These are phyloP conservation scores for Paecilomyces sp. DNA, from an alignment of 2,329 filamentous ascomycete genomes.

Conservation along the genomic window DNA sequence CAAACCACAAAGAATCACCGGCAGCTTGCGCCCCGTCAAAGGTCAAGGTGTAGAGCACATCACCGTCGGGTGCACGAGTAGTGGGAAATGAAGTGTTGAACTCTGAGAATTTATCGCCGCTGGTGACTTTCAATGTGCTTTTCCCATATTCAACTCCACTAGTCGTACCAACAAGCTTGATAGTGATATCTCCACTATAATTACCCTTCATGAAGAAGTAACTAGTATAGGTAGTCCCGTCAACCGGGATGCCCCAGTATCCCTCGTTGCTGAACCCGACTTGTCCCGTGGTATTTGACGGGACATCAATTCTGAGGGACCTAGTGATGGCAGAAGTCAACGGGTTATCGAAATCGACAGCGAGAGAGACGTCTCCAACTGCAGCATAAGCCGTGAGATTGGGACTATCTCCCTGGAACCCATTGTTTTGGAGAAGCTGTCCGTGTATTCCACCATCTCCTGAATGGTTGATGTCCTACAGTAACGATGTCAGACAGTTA, in stretches of 20 bases:
- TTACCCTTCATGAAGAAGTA: slow-evolving; percentile 26
- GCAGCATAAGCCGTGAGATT: slow-evolving; percentile 42
- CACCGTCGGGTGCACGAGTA: slow-evolving; percentile 10
- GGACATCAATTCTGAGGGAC: slow-evolving; percentile 38
- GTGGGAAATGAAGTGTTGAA: slow-evolving; percentile 14
- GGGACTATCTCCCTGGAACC: slow-evolving; percentile 52
- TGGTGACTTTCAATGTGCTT: slow-evolving; percentile 19
- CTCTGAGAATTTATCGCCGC: slow-evolving; percentile 8
- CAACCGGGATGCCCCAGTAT: slow-evolving; percentile 23
- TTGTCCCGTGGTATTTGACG: slow-evolving; percentile 16
- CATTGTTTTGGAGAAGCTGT: slow-evolving; percentile 63
- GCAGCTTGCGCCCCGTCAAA: slow-evolving; percentile 16
- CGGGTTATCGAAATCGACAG: slow-evolving; percentile 43
- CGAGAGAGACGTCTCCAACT: slow-evolving; percentile 37
- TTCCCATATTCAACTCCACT: slow-evolving; percentile 17
- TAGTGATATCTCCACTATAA: slow-evolving; percentile 17
- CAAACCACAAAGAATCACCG: slow-evolving; percentile 16
- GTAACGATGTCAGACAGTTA: background rate
- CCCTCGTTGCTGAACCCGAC: slow-evolving; percentile 41
- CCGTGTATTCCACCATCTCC: slow-evolving; percentile 68
- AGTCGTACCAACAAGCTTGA: slow-evolving; percentile 18
- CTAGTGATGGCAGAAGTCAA: slow-evolving; percentile 47
- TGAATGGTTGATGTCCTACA: slow-evolving; percentile 57
- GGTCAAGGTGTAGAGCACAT: slow-evolving; percentile 22
- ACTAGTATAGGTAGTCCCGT: slow-evolving; percentile 16